These are phyloP conservation scores for Pulveroboletus sp. DNA, from an alignment of 768 basidiomycete genomes.

Conservation along the genomic window DNA sequence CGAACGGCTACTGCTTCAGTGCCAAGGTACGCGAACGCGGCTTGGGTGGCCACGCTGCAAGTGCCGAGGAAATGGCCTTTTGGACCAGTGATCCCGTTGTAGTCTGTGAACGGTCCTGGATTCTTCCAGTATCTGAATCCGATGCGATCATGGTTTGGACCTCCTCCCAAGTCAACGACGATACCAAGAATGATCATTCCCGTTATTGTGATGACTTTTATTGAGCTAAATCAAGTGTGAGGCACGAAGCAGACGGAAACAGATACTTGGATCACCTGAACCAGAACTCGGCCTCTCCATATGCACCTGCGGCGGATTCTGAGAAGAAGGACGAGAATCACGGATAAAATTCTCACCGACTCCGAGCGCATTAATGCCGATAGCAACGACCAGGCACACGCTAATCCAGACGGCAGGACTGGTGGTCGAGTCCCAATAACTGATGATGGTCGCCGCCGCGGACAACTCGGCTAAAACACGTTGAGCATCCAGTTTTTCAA, in stretches of 20 bases:
- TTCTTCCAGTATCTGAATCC: slow-evolving; percentile 46
- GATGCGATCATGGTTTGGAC: slow-evolving; percentile 47
- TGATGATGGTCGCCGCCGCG: slow-evolving; percentile 48
- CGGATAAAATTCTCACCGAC: slow-evolving; percentile 25
- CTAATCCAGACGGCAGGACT: slow-evolving; percentile 49
- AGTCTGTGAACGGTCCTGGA: slow-evolving; percentile 56
- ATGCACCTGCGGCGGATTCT: slow-evolving; percentile 27
- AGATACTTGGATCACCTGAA: slow-evolving; percentile 31
- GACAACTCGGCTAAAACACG: slow-evolving; percentile 38
- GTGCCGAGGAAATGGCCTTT: slow-evolving; percentile 48
- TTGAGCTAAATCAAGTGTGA: slow-evolving; percentile 31
- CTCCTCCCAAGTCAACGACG: slow-evolving; percentile 49
- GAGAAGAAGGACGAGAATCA: neutral
- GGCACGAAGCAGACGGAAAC: neutral
- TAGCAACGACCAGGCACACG: slow-evolving; percentile 46
- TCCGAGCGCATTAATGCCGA: slow-evolving; percentile 42
- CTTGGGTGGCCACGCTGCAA: slow-evolving; percentile 53
- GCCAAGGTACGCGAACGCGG: slow-evolving; percentile 57
- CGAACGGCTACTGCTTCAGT: slow-evolving; percentile 47
- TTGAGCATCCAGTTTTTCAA: slow-evolving; percentile 3
- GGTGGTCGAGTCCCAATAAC: slow-evolving; percentile 39
- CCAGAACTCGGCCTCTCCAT: slow-evolving; percentile 47
- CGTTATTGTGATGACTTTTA: slow-evolving; percentile 47
- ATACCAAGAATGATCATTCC: slow-evolving; percentile 46
- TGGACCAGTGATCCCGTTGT: slow-evolving; percentile 34